Evolutionary conservation across 768 basidiomycete genomes (phyloP).

Genomic region (Pisolithus microcarpus): DNA sequence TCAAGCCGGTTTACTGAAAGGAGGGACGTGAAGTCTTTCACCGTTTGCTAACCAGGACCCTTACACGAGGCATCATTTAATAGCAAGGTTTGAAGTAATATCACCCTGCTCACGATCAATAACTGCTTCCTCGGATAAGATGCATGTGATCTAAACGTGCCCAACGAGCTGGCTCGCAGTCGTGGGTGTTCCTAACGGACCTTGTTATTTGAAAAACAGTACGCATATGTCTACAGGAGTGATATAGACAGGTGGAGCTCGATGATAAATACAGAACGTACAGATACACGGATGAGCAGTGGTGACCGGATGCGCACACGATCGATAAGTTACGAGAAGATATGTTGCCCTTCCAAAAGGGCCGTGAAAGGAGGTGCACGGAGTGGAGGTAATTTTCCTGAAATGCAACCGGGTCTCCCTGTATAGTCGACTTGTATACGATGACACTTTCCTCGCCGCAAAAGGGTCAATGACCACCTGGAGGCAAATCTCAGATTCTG

Average conservation of each 20-base stretch:
- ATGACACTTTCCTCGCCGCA: constrained; percentile 54
- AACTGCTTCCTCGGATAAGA: constrained; percentile 21
- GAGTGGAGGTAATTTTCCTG: constrained; percentile 39
- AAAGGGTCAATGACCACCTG: constrained; percentile 63
- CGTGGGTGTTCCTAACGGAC: constrained; percentile 18
- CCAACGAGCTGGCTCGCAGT: constrained; percentile 17
- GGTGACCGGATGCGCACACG: constrained; percentile 18
- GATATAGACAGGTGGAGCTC: constrained; percentile 15
- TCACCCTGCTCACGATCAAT: constrained; percentile 15
- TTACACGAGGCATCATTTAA: constrained; percentile 23
- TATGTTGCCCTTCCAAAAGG: constrained; percentile 41
- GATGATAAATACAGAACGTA: constrained; percentile 20
- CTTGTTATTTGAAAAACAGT: constrained; percentile 11
- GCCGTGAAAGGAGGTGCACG: constrained; percentile 62
- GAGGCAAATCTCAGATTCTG: not conserved
- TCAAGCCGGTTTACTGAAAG: constrained; percentile 10
- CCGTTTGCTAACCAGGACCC: constrained; percentile 13
- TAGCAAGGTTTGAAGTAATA: constrained; percentile 27
- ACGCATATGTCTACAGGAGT: constrained; percentile 13
- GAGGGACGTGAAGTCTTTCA: constrained; percentile 11
- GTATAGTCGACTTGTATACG: constrained; percentile 65
- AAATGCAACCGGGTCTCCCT: constrained; percentile 56
- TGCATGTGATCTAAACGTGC: constrained; percentile 25
- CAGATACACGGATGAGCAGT: constrained; percentile 21
- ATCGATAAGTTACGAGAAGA: constrained; percentile 23